Base-by-base conservation (phyloP, 2,329 filamentous ascomycete genomes). In the Dactylellina haptotyla region DNA sequence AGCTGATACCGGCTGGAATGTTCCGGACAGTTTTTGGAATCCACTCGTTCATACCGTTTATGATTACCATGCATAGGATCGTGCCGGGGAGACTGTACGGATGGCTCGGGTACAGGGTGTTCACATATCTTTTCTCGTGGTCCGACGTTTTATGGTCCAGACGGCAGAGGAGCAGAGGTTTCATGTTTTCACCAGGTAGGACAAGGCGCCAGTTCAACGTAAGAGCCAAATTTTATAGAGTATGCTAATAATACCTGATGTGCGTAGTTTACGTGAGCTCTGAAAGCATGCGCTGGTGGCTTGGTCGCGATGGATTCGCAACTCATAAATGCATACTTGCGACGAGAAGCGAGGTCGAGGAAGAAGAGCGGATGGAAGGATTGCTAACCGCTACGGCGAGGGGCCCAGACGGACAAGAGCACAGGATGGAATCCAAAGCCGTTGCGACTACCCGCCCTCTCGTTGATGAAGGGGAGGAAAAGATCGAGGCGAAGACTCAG, bases 241-340 rank as follows among this genome's bases (percentile, higher is more conserved):
- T 3, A 18, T 39, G 30, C 6, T 51, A 9, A 6, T 23, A 25
- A 25, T 25, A 12, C 20, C 10, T 14, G 14, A 58, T 25, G 41
- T 41, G 28, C 32, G 4, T 56, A 70, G 92, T 96, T 0, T 96
- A 96, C 78, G 92, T 97, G 56, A 92, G 89, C 77, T 87, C 92
- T 0, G 93, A 97, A 82, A 90, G 88, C 69, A 97, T 97, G 92
- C 85, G 92, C 4, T 98, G 94, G 94, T 97, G 94, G 94, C 85
- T 97, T 0, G 94, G 93, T 0, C 84, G 89, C 2, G 92, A 95
- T 77, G 93, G 93, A 77, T 97, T 96, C 78, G 89, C 87, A 25
- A 88, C 85, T 77, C 92, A 97, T 78, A 92, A 91, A 79, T 97
- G 93, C 79, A 96, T 97, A 57, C 83, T 97, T 4, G 86, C 91